Evolutionary conservation across 768 basidiomycete genomes (phyloP).

Genomic region (Collybia nuda): DNA sequence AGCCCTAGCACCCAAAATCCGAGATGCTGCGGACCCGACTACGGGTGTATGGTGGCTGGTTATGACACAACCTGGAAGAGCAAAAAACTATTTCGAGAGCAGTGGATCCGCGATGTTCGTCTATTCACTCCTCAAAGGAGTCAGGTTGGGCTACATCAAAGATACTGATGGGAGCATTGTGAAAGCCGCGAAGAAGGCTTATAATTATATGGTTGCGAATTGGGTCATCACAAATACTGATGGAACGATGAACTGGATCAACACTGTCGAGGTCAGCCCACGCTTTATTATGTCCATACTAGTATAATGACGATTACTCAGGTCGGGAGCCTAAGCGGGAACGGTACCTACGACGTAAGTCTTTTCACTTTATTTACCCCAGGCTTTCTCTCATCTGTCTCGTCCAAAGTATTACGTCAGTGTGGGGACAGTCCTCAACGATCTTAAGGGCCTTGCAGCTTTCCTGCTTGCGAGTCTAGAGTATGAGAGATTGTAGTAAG

Average conservation of each 20-base stretch:
- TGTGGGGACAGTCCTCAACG: conserved; percentile 8
- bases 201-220: conserved; percentile 34
- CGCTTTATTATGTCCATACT: not conserved
- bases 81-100: conserved; percentile 50
- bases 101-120: conserved; percentile 46
- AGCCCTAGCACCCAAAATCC: conserved; percentile 33
- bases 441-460: conserved; percentile 12
- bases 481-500: conserved; percentile 9
- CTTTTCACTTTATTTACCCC: not conserved
- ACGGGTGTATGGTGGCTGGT: conserved; percentile 52
- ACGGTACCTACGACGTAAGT: conserved; percentile 12
- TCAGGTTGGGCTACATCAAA: conserved; percentile 23
- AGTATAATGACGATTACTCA: not conserved
- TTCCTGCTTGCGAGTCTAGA: conserved; percentile 13
- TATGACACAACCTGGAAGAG: conserved; percentile 42
- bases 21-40: conserved; percentile 35
- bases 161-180: conserved; percentile 19
- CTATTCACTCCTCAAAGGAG: conserved; percentile 43
- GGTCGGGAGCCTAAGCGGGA: conserved; percentile 13
- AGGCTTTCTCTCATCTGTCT: not conserved
- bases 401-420: conserved; percentile 12
- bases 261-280: conserved; percentile 9
- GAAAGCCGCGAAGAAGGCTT: conserved; percentile 37
- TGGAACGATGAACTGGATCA: conserved; percentile 13
- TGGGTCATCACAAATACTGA: conserved; percentile 9